Conservation (phyloP, 345 rosid genomes). For the Populus nigra region DNA sequence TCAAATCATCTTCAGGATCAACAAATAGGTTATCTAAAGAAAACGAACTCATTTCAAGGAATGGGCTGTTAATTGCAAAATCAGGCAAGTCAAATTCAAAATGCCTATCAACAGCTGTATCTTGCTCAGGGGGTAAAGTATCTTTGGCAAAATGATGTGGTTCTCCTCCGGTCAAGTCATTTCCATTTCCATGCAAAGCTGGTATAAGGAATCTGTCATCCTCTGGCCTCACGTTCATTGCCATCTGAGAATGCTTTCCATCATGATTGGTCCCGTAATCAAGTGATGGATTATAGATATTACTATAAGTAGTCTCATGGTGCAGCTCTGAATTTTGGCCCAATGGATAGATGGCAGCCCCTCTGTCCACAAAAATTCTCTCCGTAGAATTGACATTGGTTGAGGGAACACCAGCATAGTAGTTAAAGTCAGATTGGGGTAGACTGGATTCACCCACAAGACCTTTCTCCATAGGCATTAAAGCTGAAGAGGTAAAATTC, state of each 20-base stretch:
- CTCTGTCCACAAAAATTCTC: conserved; percentile 53
- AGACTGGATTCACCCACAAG: conserved; percentile 35
- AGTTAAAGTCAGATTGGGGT: conserved; percentile 38
- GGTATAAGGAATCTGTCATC: conserved; percentile 33
- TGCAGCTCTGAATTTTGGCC: conserved; percentile 48
- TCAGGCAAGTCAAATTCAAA: conserved; percentile 29
- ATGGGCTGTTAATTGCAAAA: background rate
- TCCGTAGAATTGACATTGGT: conserved; percentile 38
- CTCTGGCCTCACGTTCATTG: conserved; percentile 38
- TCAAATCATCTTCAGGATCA: conserved; percentile 19
- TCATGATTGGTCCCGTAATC: conserved; percentile 45
- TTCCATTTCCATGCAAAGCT: conserved; percentile 38
- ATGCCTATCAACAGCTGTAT: conserved; percentile 50
- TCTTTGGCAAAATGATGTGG: conserved; percentile 41
- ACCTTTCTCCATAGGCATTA: conserved; percentile 41
- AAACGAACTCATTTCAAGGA: background rate
- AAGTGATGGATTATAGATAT: conserved; percentile 41
- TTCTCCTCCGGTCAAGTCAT: conserved; percentile 35
- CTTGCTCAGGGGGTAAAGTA: conserved; percentile 53
- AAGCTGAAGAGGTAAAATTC: conserved; percentile 26
- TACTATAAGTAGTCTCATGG: conserved; percentile 37
- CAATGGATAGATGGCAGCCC: conserved; percentile 48
- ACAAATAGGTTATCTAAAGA: background rate
- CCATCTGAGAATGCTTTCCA: conserved; percentile 43
- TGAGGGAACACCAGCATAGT: conserved; percentile 45